Conservation (phyloP, 257 asterid genomes). For the Scutellaria barbata region DNA sequence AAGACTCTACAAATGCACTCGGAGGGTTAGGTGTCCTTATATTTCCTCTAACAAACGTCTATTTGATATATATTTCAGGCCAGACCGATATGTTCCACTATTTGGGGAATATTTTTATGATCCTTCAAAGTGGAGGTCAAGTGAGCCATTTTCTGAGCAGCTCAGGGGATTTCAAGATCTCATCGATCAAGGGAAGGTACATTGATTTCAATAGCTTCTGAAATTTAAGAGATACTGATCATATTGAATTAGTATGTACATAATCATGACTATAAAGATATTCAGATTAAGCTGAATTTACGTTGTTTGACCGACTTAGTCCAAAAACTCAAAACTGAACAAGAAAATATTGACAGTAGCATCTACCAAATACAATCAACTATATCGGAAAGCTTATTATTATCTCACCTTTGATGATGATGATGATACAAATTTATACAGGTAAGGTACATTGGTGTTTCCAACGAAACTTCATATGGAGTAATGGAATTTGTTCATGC, state of each 20-base stretch:
- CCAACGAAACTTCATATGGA: slow-evolving; percentile 95
- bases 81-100: slow-evolving; percentile 82
- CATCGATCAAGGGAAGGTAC: slow-evolving; percentile 89
- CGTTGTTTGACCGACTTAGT: slow-evolving; percentile 12
- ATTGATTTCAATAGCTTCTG: slow-evolving; percentile 9
- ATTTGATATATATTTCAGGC: slow-evolving; percentile 58
- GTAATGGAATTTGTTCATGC: slow-evolving; percentile 93
- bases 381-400: neutral
- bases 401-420: slow-evolving; percentile 9
- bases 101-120: slow-evolving; percentile 79
- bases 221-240: slow-evolving; percentile 14
- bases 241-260: neutral
- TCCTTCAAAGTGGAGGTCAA: slow-evolving; percentile 81
- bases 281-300: neutral
- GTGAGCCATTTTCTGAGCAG: slow-evolving; percentile 79
- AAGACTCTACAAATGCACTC: neutral
- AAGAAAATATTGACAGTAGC: neutral
- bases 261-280: neutral
- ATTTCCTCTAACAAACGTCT: slow-evolving; percentile 21
- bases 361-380: neutral
- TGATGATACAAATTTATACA: slow-evolving; percentile 42
- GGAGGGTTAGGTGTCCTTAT: neutral
- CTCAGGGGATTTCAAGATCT: slow-evolving; percentile 81
- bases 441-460: slow-evolving; percentile 94
- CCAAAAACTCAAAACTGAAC: neutral